A percentile compares a stretch with the other conserved stretches of the same genome.
Evolutionary conservation across 768 basidiomycete species (phyloP).

Genomic region (Russula sp.): DNA sequence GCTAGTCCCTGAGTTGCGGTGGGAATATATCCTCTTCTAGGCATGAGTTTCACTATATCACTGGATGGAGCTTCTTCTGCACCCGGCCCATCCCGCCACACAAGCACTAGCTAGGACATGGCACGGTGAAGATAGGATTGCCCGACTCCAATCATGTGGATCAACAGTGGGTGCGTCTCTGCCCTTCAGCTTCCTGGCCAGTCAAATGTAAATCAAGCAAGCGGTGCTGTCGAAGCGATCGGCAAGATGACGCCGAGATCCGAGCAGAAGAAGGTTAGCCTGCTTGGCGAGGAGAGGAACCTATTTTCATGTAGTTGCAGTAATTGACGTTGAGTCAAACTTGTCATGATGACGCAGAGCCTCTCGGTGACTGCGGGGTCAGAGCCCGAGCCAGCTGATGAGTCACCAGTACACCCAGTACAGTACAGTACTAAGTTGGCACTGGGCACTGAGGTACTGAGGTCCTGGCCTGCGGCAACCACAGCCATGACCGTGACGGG

Average conservation of each 20-base stretch:
- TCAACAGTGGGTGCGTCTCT: neutral
- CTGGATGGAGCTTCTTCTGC: neutral
- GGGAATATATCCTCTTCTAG: slow-evolving; percentile 4
- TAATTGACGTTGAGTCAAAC: neutral
- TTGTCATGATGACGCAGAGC: neutral
- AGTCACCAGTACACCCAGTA: no score
- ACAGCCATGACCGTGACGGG: no score
- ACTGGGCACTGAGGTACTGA: no score
- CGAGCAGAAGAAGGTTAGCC: neutral
- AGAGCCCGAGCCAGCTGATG: neutral
- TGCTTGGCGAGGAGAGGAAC: neutral
- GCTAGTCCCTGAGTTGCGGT: neutral
- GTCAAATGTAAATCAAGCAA: slow-evolving; percentile 7
- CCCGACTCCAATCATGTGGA: neutral
- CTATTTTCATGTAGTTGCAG: neutral
- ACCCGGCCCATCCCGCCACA: neutral
- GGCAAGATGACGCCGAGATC: neutral
- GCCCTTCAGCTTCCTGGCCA: neutral
- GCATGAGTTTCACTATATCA: neutral
- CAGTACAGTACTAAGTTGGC: no score
- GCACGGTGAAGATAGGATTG: neutral
- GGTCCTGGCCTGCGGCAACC: no score
- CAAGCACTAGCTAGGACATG: neutral
- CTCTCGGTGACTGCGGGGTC: neutral
- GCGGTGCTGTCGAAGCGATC: neutral